These are phyloP conservation scores for Diaporthe citri DNA, from an alignment of 2,329 filamentous ascomycete genomes.

Conservation along the genomic window DNA sequence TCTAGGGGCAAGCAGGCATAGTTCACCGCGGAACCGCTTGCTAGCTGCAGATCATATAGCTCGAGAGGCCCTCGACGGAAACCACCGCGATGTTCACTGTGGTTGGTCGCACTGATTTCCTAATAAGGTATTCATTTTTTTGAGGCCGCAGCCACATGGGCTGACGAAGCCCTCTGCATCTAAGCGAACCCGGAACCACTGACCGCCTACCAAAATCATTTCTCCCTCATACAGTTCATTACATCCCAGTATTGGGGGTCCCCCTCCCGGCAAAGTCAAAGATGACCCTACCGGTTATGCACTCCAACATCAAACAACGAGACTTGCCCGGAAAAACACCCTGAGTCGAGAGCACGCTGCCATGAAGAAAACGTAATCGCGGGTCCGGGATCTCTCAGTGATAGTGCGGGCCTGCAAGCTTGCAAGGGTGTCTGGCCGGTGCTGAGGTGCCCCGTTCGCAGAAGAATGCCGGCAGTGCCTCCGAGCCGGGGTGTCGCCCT, in stretches of 20 bases:
- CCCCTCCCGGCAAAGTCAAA: neutral
- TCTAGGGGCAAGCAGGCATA: neutral
- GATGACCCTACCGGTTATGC: neutral
- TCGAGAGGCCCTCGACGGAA: neutral
- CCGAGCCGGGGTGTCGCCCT: neutral
- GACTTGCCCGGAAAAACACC: neutral
- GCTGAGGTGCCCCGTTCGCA: neutral
- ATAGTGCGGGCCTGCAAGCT: neutral
- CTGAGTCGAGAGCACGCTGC: neutral
- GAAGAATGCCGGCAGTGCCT: neutral
- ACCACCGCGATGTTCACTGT: neutral
- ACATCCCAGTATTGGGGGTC: neutral
- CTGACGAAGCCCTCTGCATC: constrained; percentile 3
- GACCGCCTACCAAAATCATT: neutral
- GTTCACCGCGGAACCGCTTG: neutral
- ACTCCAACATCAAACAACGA: neutral
- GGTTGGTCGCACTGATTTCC: constrained; percentile 10
- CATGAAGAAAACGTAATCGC: neutral
- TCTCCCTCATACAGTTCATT: neutral
- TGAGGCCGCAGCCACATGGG: neutral
- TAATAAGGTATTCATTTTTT: neutral
- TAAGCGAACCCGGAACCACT: neutral
- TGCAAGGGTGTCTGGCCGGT: neutral
- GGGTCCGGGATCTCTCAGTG: neutral
- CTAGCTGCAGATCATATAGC: neutral